Conservation (phyloP, 306 rosid genomes). For the Nissolia schottii region DNA sequence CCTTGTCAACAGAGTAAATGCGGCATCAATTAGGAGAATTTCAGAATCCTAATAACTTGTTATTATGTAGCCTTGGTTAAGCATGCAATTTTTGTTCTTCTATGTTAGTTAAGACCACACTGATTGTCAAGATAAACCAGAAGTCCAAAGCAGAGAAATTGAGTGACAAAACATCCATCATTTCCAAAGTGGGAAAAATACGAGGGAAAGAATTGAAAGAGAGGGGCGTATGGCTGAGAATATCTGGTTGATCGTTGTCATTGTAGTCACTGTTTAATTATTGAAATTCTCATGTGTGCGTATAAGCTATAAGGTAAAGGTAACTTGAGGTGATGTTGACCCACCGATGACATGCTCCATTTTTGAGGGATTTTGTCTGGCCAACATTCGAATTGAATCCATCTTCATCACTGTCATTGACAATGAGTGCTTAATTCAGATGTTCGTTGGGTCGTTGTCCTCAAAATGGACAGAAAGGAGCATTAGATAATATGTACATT, state of each 20-base stretch:
- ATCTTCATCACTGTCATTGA: background rate
- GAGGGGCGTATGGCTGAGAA: background rate
- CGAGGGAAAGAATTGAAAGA: background rate
- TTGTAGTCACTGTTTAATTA: background rate
- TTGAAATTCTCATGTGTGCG: background rate
- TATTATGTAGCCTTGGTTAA: background rate
- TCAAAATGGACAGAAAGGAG: too few species aligned
- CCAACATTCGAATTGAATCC: constrained; percentile 4
- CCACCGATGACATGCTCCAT: background rate
- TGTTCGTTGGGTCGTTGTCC: background rate
- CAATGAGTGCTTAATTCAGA: background rate
- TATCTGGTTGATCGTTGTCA: background rate
- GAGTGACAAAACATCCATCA: background rate
- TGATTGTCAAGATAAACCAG: background rate
- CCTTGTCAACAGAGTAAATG: constrained; percentile 33
- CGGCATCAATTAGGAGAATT: constrained; percentile 28
- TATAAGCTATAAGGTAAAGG: background rate
- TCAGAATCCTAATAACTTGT: constrained; percentile 30
- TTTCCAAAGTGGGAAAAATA: background rate
- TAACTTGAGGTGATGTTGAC: background rate
- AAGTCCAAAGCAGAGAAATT: background rate
- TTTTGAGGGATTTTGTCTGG: background rate
- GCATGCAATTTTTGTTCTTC: background rate
- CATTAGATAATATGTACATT: too few species aligned
- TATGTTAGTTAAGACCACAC: background rate